Evolutionary conservation across 805 yeast species (phyloP), one percentile per base, ranked within the genome.

Genomic region (Nakazawaea molendinolei): DNA sequence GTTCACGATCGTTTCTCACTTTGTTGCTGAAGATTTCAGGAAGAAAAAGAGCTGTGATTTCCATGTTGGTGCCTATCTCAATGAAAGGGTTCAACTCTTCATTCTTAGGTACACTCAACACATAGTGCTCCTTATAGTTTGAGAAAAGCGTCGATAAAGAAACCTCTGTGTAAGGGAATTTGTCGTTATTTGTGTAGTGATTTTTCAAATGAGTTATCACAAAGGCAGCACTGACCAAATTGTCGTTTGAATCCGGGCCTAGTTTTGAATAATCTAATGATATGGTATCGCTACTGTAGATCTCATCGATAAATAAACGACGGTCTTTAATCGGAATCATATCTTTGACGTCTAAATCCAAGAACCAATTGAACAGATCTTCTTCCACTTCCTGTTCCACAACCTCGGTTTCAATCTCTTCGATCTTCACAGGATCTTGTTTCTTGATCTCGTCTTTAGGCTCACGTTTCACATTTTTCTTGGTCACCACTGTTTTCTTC

Each of bases 51-150:
- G 76, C 60, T 12, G 58, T 49, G 24, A 67, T 36, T 33, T 65
- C 74, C 69, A 73, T 70, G 19, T 56, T 50, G 37, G 61, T 62
- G 4, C 76, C 79, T 36, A 81, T 65, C 46, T 82, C 90, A 33
- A 63, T 69, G 31, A 77, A 58, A 4, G 87, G 85, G 48, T 79
- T 77, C 27, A 76, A 61, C 40, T 71, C 77, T 36, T 74, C 73
- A 41, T 67, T 67, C 41, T 71, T 74, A 5, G 80, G 74, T 12
- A 58, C 54, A 3, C 70, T 69, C 24, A 77, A 53, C 7, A 65
- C 42, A 42, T 69, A 77, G 27, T 61, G 59, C 45, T 78, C 85
- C 22, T 52, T 53, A 42, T 74, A 69, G 28, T 61, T 57, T 1
- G 78, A 75, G 47, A 50, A 67, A 39, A 63, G 63, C 20, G 57